These are phyloP conservation scores for Maudiozyma turicensis DNA, from an alignment of 805 yeast genomes.

Conservation along the genomic window DNA sequence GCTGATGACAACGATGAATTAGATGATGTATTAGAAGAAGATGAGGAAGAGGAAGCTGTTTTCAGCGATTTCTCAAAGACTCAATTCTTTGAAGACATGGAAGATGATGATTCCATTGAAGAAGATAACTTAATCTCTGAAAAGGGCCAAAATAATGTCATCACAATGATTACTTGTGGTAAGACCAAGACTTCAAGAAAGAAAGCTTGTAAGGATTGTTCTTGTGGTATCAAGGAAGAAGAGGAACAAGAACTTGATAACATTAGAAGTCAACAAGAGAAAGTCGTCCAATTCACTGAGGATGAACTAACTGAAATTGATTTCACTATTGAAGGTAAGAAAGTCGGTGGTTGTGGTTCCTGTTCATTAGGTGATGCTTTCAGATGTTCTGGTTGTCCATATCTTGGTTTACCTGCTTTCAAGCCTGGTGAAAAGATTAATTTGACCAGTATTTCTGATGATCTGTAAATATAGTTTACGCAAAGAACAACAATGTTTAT, in stretches of 20 bases:
- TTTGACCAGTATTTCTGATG: conserved; percentile 67
- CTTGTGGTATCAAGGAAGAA: conserved; percentile 88
- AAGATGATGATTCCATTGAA: conserved; percentile 43
- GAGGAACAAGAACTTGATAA: conserved; percentile 52
- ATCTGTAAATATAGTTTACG: conserved; percentile 34
- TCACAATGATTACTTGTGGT: conserved; percentile 26
- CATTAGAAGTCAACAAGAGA: conserved; percentile 24
- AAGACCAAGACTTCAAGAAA: conserved; percentile 33
- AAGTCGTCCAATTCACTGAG: conserved; percentile 34
- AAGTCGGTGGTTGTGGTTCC: conserved; percentile 92
- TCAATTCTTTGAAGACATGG: conserved; percentile 40
- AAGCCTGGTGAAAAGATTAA: conserved; percentile 91
- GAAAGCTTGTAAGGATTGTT: conserved; percentile 96
- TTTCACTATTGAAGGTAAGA: conserved; percentile 89
- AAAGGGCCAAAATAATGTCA: neutral
- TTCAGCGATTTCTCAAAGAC: conserved; percentile 38
- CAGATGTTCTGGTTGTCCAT: conserved; percentile 97
- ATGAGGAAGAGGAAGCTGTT: conserved; percentile 33
- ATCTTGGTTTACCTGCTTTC: conserved; percentile 93
- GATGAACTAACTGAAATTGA: conserved; percentile 84
- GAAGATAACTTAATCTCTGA: conserved; percentile 47
- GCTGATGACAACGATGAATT: conserved; percentile 28
- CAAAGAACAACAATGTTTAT: neutral
- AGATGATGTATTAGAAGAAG: conserved; percentile 24
- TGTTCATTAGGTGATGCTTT: conserved; percentile 97